Evolutionary conservation across 1,284 basidiomycete species (phyloP).

Genomic region (Xerocomus nothofagi): DNA sequence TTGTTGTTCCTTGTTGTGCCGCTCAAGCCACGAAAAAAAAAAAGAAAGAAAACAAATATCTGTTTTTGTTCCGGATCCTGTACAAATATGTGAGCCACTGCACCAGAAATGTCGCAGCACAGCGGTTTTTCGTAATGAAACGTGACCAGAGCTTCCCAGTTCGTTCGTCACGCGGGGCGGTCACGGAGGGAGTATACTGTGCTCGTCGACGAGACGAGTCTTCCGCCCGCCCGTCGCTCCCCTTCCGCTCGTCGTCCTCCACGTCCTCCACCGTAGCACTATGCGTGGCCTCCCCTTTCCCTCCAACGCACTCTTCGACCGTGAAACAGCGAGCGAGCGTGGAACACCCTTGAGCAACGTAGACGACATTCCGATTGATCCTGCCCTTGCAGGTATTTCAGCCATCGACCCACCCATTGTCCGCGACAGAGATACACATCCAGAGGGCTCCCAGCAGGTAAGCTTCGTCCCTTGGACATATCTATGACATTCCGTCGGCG

Average conservation of each 20-base stretch:
- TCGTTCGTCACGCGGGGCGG: slow-evolving; percentile 34
- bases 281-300: slow-evolving; percentile 68
- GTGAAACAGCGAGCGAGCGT: slow-evolving; percentile 54
- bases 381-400: slow-evolving; percentile 49
- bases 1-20: slow-evolving; percentile 33
- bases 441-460: slow-evolving; percentile 29
- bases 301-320: slow-evolving; percentile 45
- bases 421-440: slow-evolving; percentile 24
- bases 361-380: slow-evolving; percentile 73
- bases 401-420: slow-evolving; percentile 55
- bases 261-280: slow-evolving; percentile 10
- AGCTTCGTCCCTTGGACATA: slow-evolving; percentile 25
- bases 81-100: background rate
- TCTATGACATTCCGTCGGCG: slow-evolving; percentile 15
- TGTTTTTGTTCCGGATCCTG: slow-evolving; percentile 11
- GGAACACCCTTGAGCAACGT: slow-evolving; percentile 53
- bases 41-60: background rate
- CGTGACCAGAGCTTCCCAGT: slow-evolving; percentile 32
- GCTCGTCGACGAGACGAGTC: slow-evolving; percentile 34
- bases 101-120: slow-evolving; percentile 16
- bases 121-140: slow-evolving; percentile 26
- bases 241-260: slow-evolving; percentile 13
- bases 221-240: slow-evolving; percentile 13
- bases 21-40: slow-evolving; percentile 10
- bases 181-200: slow-evolving; percentile 32